phyloP scores from a whole-genome alignment of 1,139 yeast species.

The Diutina sp. region DNA sequence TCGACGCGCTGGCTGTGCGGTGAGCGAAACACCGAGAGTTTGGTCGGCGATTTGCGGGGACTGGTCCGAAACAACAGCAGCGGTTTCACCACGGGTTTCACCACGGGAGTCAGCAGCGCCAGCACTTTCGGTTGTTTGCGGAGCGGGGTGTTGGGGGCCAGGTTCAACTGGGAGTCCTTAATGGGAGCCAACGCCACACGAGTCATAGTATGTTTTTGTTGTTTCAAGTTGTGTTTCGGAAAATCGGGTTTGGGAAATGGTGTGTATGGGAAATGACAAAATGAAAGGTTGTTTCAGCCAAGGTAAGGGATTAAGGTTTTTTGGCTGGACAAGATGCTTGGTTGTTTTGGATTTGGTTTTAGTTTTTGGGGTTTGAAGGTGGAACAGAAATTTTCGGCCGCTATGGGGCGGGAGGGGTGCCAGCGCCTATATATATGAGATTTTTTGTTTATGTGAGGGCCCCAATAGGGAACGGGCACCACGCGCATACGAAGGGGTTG shows the following conservation, averaged over 20 bases:
- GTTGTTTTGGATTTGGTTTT: too few relatives aligned
- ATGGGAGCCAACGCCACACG: constrained; percentile 3
- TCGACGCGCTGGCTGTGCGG: background rate
- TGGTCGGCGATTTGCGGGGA: background rate
- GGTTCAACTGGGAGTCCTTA: constrained; percentile 1
- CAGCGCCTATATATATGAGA: background rate
- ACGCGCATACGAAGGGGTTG: background rate
- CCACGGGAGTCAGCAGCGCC: constrained; percentile 1
- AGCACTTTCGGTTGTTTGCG: background rate
- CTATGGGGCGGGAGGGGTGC: background rate
- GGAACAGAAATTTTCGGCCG: background rate
- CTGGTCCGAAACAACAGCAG: background rate
- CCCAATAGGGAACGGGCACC: background rate
- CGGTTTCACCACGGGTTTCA: background rate
- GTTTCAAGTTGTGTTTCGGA: background rate
- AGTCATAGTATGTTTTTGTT: background rate
- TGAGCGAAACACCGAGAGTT: background rate
- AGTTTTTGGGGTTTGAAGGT: background rate
- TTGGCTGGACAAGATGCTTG: too few relatives aligned
- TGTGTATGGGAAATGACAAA: background rate
- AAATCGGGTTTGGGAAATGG: background rate
- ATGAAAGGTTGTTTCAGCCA: background rate
- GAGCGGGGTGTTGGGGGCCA: background rate
- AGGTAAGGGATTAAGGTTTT: background rate
- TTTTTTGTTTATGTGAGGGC: background rate